Evolutionary conservation across 306 rosid species (phyloP), one percentile per base, ranked within the genome.

Genomic region (Comarum palustre): DNA sequence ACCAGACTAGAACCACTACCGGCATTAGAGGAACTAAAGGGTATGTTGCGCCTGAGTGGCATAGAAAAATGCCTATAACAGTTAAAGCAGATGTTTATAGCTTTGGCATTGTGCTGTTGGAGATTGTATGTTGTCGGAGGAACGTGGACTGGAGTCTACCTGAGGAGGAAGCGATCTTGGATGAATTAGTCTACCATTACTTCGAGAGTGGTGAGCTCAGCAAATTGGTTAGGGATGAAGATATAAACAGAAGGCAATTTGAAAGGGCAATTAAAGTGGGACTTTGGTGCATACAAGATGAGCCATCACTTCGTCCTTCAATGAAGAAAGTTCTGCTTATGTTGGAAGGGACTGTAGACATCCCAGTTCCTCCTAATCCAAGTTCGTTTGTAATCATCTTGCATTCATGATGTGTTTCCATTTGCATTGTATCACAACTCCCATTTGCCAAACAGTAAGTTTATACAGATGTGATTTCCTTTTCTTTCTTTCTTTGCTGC

Each of bases 11-110:
- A 76, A 81, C 81, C 32, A 47, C 8, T 59, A 76, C 81, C 0
- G 61, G 73, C 7, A 76, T 81, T 4, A 81, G 81, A 81, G 84
- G 84, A 38, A 81, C 81, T 11, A 67, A 36, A 24, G 81, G 80
- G 34, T 76, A 80, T 41, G 77, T 80, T 13, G 77, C 84, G 0
- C 84, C 80, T 13, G 84, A 80, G 64, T 71, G 84, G 84, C 76
- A 68, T 34, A 57, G 45, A 14, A 74, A 52, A 11, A 50, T 16
- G 25, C 76, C 83, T 0, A 32, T 80, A 9, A 75, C 80, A 0
- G 54, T 57, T 24, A 75, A 80, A 55, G 80, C 72, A 39, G 80
- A 80, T 69, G 76, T 80, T 12, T 80, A 69, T n/a, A 80, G 80
- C 68, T 80, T 66, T 17, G 84, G 84, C 22, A 65, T 80, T 42